Base-by-base conservation (phyloP, 2,329 filamentous ascomycete genomes). In the Pyrenophora seminiperda region DNA sequence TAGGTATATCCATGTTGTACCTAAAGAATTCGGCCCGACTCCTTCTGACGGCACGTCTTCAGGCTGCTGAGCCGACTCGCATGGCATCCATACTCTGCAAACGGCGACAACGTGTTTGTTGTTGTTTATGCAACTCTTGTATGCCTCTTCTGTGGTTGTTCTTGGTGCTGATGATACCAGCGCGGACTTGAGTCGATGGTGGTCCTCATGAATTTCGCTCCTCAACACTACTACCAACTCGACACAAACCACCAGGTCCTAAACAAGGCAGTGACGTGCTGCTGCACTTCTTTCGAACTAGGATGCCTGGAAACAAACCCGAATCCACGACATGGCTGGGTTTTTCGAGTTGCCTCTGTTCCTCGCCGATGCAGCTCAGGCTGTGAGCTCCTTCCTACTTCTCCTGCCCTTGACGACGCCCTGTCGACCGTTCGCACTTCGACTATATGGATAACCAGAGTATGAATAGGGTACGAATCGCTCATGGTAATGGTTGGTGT, bases 1-100 rank as follows among this genome's bases (percentile, higher is more conserved):
- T 40, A n/a, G 3, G n/a, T n/a, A n/a, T n/a, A n/a, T n/a, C n/a
- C n/a, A 34, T 7, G 2, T 27, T 29, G 29, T n/a, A n/a, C 3
- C 29, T 41, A 22, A 47, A 47, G 4, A 10, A 47, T 41, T 47
- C 47, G 47, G 47, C 18, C 47, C 47, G 47, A 50, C 10, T 31
- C 30, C 3, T 15, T 29, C 17, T 47, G 47, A 50, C 47, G 47
- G 47, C 33, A 22, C 1, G 6, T 24, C 33, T 20, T 20, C 32
- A 18, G 29, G 41, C 41, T 30, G 4, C 24, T 17, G 19, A 20
- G 5, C 18, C 11, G 3, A 15, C n/a, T 19, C 7, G 27, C 9
- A 36, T 41, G 30, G 11, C 14, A 17, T 41, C 14, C 22, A 7
- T 30, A 17, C 14, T 36, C 5, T 24, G 22, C n/a, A 32, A 11